phyloP scores from a whole-genome alignment of 2,329 filamentous ascomycete species.

The Claviceps paspali region DNA sequence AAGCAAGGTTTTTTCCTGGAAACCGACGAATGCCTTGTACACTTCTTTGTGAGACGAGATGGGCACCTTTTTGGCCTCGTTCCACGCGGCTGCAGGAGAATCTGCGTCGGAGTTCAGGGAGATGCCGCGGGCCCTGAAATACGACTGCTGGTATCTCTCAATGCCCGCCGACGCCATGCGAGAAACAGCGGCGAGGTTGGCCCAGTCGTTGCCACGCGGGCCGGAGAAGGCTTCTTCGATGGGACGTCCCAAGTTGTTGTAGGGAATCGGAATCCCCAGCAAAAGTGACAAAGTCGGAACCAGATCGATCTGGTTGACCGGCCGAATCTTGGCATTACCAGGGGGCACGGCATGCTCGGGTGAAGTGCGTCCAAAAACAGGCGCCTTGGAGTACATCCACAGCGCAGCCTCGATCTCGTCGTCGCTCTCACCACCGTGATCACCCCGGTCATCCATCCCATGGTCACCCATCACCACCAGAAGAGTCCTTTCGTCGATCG shows the following conservation, averaged over 20 bases:
- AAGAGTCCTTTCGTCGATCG: slow-evolving; percentile 71
- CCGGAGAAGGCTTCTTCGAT: slow-evolving; percentile 90
- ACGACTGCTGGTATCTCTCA: slow-evolving; percentile 74
- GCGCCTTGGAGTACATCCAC: slow-evolving; percentile 95
- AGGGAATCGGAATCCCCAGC: slow-evolving; percentile 82
- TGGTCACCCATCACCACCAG: slow-evolving; percentile 98
- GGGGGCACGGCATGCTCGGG: slow-evolving; percentile 42
- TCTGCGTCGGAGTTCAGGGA: slow-evolving; percentile 37
- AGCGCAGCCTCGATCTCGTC: slow-evolving; percentile 88
- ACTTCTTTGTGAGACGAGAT: slow-evolving; percentile 21
- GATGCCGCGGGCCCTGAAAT: slow-evolving; percentile 57
- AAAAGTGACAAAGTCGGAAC: slow-evolving; percentile 83
- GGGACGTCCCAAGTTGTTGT: slow-evolving; percentile 84
- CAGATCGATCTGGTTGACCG: slow-evolving; percentile 78
- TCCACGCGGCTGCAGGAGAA: slow-evolving; percentile 26
- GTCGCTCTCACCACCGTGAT: slow-evolving; percentile 95
- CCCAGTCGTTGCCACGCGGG: slow-evolving; percentile 50
- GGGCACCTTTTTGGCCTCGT: slow-evolving; percentile 25
- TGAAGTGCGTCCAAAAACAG: slow-evolving; percentile 64
- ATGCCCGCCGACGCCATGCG: slow-evolving; percentile 73
- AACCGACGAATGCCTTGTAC: slow-evolving; percentile 49
- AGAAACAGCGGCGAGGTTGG: slow-evolving; percentile 62
- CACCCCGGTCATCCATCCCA: slow-evolving; percentile 93
- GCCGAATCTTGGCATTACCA: slow-evolving; percentile 59
- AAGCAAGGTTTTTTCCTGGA: slow-evolving; percentile 63